Evolutionary conservation across 1,139 yeast genomes (phyloP).

Genomic region (Pichia sp.): DNA sequence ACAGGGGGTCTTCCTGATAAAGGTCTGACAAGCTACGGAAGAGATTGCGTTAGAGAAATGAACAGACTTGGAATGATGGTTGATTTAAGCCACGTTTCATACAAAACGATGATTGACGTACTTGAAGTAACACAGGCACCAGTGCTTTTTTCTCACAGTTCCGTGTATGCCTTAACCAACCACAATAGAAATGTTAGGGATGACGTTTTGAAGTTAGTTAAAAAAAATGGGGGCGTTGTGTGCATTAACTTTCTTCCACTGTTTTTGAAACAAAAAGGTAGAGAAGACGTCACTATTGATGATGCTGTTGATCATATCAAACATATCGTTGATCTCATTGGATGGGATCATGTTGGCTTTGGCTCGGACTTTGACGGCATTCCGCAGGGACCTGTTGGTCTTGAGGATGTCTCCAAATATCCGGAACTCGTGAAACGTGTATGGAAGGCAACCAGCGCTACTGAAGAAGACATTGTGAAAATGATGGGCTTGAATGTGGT

Average conservation of each 20-base stretch:
- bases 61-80: slow-evolving; percentile 48
- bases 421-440: slow-evolving; percentile 39
- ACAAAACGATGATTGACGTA: slow-evolving; percentile 42
- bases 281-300: slow-evolving; percentile 32
- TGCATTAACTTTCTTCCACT: slow-evolving; percentile 41
- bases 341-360: slow-evolving; percentile 50
- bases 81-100: slow-evolving; percentile 46
- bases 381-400: slow-evolving; percentile 39
- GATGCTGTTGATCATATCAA: slow-evolving; percentile 43
- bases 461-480: slow-evolving; percentile 36
- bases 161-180: slow-evolving; percentile 33
- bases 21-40: slow-evolving; percentile 39
- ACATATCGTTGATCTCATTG: slow-evolving; percentile 37
- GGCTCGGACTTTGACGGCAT: slow-evolving; percentile 53
- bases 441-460: slow-evolving; percentile 34
- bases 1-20: slow-evolving; percentile 38
- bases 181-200: slow-evolving; percentile 46
- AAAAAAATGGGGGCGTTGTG: slow-evolving; percentile 42
- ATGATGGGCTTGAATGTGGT: slow-evolving; percentile 43
- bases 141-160: slow-evolving; percentile 44
- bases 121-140: slow-evolving; percentile 39
- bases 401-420: slow-evolving; percentile 48
- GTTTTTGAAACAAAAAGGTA: slow-evolving; percentile 30
- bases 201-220: slow-evolving; percentile 35
- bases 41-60: slow-evolving; percentile 38